phyloP scores from a whole-genome alignment of 768 basidiomycete genomes.

The Xerocomellus dryophilus region DNA sequence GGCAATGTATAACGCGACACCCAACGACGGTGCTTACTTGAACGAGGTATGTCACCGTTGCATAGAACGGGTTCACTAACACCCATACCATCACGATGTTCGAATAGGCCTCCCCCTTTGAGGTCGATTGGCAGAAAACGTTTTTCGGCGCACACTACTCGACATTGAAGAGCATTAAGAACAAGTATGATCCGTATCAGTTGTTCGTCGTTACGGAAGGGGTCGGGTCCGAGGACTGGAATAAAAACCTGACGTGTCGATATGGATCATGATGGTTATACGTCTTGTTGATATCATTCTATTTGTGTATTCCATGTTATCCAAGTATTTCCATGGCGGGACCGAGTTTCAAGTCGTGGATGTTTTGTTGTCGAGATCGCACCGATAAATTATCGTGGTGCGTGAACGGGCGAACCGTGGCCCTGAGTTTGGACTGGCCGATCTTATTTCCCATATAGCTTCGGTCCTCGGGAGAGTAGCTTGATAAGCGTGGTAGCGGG shows the following conservation, averaged over 20 bases:
- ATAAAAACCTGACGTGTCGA: conserved; percentile 27
- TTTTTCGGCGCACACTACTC: conserved; percentile 48
- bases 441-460: background rate
- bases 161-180: conserved; percentile 41
- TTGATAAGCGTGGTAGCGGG: background rate
- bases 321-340: background rate
- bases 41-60: conserved; percentile 39
- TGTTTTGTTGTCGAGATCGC: background rate
- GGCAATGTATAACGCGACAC: conserved; percentile 26
- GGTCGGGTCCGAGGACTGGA: conserved; percentile 53
- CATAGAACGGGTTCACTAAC: background rate
- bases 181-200: conserved; percentile 41
- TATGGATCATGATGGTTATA: background rate
- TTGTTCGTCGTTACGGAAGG: conserved; percentile 47
- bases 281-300: too few species aligned
- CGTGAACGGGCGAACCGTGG: background rate
- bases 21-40: conserved; percentile 41
- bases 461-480: background rate
- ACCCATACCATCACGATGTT: background rate
- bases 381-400: background rate
- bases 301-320: background rate
- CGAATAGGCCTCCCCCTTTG: conserved; percentile 43
- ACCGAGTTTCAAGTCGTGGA: too few species aligned
- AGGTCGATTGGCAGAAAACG: conserved; percentile 38
- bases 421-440: background rate